Evolutionary conservation across 2,329 filamentous ascomycete genomes (phyloP).

Genomic region (Hortaea werneckii): DNA sequence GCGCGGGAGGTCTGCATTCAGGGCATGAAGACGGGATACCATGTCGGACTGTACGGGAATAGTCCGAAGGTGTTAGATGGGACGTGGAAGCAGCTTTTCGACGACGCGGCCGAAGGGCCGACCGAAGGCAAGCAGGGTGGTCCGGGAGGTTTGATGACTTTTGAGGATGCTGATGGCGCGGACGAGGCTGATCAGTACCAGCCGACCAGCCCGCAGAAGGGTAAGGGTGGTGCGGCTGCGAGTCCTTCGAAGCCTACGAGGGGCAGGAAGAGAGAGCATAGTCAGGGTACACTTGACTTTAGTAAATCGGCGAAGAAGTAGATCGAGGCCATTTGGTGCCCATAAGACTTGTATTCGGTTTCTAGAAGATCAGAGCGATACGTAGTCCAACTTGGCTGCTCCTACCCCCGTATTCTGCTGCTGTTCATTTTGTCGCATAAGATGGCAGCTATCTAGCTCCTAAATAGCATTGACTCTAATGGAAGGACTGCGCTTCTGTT

Average conservation of each 20-base stretch:
- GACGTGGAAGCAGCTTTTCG: constrained; percentile 43
- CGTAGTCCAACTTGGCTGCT: too few species aligned
- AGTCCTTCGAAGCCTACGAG: constrained; percentile 10
- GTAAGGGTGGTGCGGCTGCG: constrained; percentile 1
- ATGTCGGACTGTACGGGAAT: constrained; percentile 53
- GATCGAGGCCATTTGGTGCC: neutral
- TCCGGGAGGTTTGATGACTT: constrained; percentile 26
- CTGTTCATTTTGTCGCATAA: too few species aligned
- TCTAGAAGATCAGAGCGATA: too few species aligned
- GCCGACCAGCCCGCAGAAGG: constrained; percentile 5
- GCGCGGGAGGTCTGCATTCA: constrained; percentile 53
- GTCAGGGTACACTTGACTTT: constrained; percentile 25
- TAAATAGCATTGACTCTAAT: too few species aligned
- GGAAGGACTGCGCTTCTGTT: too few species aligned
- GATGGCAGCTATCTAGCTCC: too few species aligned
- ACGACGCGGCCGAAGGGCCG: constrained; percentile 35
- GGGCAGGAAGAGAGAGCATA: constrained; percentile 22
- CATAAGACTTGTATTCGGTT: too few species aligned
- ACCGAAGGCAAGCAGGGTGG: constrained; percentile 32
- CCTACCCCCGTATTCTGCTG: too few species aligned
- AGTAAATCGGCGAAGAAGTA: constrained; percentile 18
- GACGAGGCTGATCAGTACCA: constrained; percentile 7
- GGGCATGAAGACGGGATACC: constrained; percentile 62
- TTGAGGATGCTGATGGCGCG: constrained; percentile 17
- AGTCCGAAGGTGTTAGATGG: constrained; percentile 53